A percentile compares a stretch with the other conserved stretches of the same genome.
These are phyloP conservation scores for Knoxdaviesia proteae DNA, from an alignment of 2,329 filamentous ascomycete genomes.

Conservation along the genomic window DNA sequence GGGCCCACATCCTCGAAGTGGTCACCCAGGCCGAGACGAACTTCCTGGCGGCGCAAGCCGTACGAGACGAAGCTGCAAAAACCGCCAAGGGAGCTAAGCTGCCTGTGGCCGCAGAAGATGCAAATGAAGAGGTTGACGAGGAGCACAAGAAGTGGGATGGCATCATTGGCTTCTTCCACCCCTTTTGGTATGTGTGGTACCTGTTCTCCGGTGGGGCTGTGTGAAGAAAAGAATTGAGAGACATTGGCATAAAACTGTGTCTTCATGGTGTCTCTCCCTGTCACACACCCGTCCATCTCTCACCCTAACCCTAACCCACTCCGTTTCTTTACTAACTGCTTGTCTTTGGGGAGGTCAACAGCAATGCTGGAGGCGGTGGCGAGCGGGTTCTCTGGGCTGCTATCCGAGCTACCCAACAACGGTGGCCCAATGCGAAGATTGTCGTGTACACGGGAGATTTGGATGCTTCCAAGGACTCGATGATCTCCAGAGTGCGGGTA, in stretches of 20 bases:
- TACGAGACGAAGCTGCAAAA: too few relatives aligned
- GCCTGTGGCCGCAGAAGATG: too few relatives aligned
- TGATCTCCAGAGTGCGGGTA: slow-evolving; percentile 59
- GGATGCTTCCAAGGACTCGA: slow-evolving; percentile 60
- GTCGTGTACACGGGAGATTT: slow-evolving; percentile 93
- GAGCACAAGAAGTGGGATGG: slow-evolving; percentile 50
- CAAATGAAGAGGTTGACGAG: slow-evolving; percentile 8
- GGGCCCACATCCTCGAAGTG: slow-evolving; percentile 31
- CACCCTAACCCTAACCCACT: background rate
- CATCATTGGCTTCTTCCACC: slow-evolving; percentile 90
- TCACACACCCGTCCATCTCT: too few relatives aligned
- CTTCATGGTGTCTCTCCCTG: too few relatives aligned
- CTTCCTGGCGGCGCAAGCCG: too few relatives aligned
- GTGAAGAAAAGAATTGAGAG: too few relatives aligned
- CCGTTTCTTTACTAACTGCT: background rate
- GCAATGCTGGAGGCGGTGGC: slow-evolving; percentile 88
- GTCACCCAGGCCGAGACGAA: slow-evolving; percentile 12
- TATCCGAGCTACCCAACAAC: slow-evolving; percentile 70
- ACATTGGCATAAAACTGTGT: too few relatives aligned
- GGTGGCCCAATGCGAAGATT: slow-evolving; percentile 75
- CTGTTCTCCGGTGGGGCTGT: background rate
- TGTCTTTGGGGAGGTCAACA: slow-evolving; percentile 12
- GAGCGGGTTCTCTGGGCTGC: slow-evolving; percentile 94
- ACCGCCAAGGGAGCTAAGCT: too few relatives aligned
- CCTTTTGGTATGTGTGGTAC: slow-evolving; percentile 53